Evolutionary conservation across 2,329 filamentous ascomycete species (phyloP).

Genomic region (Polytolypa hystricis): DNA sequence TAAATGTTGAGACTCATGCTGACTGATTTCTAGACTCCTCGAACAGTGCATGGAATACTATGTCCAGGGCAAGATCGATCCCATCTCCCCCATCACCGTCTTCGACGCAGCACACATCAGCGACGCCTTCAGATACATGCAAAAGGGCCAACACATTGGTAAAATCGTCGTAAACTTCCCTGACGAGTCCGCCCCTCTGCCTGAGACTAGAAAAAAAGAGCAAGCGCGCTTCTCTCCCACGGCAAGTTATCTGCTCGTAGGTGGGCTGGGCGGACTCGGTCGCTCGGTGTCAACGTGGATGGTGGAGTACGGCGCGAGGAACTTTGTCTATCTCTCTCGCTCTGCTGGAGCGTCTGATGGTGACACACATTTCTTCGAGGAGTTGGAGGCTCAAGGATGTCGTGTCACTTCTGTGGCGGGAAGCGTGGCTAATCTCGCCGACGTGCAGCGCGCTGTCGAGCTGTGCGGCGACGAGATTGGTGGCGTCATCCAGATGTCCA

Average conservation of each 20-base stretch:
- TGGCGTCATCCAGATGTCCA: slow-evolving; percentile 8
- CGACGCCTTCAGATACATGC: slow-evolving; percentile 22
- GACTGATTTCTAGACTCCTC: slow-evolving; percentile 3
- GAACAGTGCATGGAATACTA: slow-evolving; percentile 1
- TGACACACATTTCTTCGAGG: slow-evolving; percentile 11
- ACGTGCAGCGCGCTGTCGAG: slow-evolving; percentile 3
- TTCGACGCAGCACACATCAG: slow-evolving; percentile 2
- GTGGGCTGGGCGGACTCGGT: slow-evolving; percentile 5
- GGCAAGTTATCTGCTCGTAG: slow-evolving; percentile 7
- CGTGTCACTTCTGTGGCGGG: slow-evolving; percentile 7
- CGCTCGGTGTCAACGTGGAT: slow-evolving; percentile 3
- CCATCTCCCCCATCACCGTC: slow-evolving; percentile 1
- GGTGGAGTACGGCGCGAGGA: slow-evolving; percentile 15
- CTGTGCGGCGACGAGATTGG: neutral
- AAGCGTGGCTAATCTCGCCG: slow-evolving; percentile 8
- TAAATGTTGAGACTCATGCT: too few species aligned
- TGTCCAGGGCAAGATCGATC: slow-evolving; percentile 3
- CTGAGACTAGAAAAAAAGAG: too few species aligned
- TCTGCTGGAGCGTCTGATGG: slow-evolving; percentile 9
- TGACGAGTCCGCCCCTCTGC: too few species aligned
- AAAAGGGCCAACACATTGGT: slow-evolving; percentile 25
- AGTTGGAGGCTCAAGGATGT: slow-evolving; percentile 11
- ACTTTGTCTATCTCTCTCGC: slow-evolving; percentile 23
- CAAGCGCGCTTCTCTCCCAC: too few species aligned
- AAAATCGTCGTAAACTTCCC: slow-evolving; percentile 26